phyloP scores from a whole-genome alignment of 2,329 filamentous ascomycete genomes.

The Colletotrichum sp. region DNA sequence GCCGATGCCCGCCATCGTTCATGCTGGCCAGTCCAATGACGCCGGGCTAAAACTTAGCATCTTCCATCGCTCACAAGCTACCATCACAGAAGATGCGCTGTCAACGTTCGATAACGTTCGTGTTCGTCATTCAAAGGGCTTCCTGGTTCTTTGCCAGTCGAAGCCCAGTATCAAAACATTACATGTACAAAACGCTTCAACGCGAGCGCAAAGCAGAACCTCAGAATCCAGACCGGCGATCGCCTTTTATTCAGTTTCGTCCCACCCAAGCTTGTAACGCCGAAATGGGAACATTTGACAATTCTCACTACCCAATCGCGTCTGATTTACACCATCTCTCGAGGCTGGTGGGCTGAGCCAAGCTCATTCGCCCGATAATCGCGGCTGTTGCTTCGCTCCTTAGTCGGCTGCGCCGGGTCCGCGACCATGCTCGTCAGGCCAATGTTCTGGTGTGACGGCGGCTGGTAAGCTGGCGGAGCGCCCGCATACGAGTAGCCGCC shows the following conservation, averaged over 20 bases:
- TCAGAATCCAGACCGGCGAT: not conserved
- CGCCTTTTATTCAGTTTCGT: not conserved
- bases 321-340: constrained; percentile 15
- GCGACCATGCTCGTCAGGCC: constrained; percentile 17
- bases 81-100: not conserved
- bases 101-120: not conserved
- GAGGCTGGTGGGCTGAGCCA: constrained; percentile 17
- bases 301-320: not conserved
- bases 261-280: not conserved
- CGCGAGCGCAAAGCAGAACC: not conserved
- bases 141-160: not conserved
- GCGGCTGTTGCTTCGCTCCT: constrained; percentile 17
- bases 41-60: not conserved
- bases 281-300: not conserved
- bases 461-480: constrained; percentile 13
- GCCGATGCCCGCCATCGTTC: not conserved
- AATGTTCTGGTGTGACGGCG: constrained; percentile 16
- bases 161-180: not conserved
- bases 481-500: constrained; percentile 9
- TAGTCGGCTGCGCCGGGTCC: constrained; percentile 2
- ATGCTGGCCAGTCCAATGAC: not conserved
- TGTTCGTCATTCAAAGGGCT: not conserved
- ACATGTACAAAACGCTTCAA: not conserved
- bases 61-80: not conserved
- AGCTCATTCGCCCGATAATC: constrained; percentile 16